Evolutionary conservation across 495 filamentous ascomycete species (phyloP).

Genomic region (Cercophora samala): DNA sequence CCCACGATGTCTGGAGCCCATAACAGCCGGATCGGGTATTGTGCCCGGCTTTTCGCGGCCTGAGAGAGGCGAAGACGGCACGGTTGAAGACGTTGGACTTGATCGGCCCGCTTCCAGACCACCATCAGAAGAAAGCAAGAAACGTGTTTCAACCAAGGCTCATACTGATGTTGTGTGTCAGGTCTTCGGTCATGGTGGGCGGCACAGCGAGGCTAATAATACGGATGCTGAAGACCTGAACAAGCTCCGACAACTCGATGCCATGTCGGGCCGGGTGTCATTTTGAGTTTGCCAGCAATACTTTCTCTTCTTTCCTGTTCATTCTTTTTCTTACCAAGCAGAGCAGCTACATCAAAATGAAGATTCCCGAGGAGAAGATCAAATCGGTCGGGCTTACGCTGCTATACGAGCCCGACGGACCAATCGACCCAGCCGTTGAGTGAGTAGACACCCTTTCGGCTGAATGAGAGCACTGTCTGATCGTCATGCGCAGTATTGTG

Average conservation of each 20-base stretch:
- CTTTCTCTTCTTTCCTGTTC: neutral
- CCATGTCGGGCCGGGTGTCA: neutral
- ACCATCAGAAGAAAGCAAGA: conserved; percentile 2
- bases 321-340: too few species aligned
- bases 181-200: neutral
- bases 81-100: conserved; percentile 23
- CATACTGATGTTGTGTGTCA: conserved; percentile 11
- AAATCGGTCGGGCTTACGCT: conserved; percentile 37
- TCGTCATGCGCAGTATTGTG: conserved; percentile 29
- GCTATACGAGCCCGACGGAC: conserved; percentile 38
- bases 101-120: conserved; percentile 24
- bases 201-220: conserved; percentile 19
- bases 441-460: conserved; percentile 20
- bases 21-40: conserved; percentile 39
- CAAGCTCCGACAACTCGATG: conserved; percentile 5
- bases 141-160: conserved; percentile 15
- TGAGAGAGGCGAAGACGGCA: conserved; percentile 31
- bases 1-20: conserved; percentile 5
- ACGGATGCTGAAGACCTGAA: conserved; percentile 7
- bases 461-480: neutral
- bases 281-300: neutral
- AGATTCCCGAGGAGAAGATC: conserved; percentile 27
- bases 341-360: conserved; percentile 24
- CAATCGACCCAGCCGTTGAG: conserved; percentile 33
- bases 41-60: conserved; percentile 26